These are phyloP conservation scores for Ogataea parapolymorpha DNA, from an alignment of 805 yeast genomes.

Conservation along the genomic window DNA sequence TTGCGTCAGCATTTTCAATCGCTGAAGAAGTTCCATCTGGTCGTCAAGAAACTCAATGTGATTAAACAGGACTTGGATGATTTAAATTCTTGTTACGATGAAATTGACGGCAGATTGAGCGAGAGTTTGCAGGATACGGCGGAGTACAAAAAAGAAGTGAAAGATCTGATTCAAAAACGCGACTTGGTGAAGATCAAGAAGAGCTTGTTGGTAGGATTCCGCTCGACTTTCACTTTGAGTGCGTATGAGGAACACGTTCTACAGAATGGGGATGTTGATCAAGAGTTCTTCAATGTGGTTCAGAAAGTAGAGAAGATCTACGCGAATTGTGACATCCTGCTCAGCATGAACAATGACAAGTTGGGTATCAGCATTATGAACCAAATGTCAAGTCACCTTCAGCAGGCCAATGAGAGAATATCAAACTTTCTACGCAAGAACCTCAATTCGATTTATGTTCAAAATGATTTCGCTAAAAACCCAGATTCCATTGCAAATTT, in stretches of 20 bases:
- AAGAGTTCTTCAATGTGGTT: slow-evolving; percentile 55
- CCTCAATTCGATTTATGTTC: slow-evolving; percentile 25
- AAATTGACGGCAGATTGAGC: slow-evolving; percentile 25
- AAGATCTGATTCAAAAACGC: slow-evolving; percentile 30
- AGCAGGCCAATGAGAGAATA: slow-evolving; percentile 53
- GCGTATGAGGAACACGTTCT: slow-evolving; percentile 70
- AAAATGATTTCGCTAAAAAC: slow-evolving; percentile 18
- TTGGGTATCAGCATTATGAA: slow-evolving; percentile 65
- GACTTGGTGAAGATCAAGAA: slow-evolving; percentile 46
- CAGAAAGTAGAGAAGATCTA: slow-evolving; percentile 62
- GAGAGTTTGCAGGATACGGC: slow-evolving; percentile 23
- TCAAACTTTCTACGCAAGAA: slow-evolving; percentile 36
- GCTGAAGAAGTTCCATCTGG: slow-evolving; percentile 42
- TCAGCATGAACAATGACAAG: slow-evolving; percentile 64
- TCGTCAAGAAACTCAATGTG: slow-evolving; percentile 37
- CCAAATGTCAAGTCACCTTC: slow-evolving; percentile 50
- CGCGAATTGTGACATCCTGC: slow-evolving; percentile 62
- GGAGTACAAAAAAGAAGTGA: slow-evolving; percentile 19
- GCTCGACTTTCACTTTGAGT: slow-evolving; percentile 60
- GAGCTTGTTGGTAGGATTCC: slow-evolving; percentile 48
- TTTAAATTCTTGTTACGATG: slow-evolving; percentile 24
- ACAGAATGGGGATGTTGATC: slow-evolving; percentile 40
- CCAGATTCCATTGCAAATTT: slow-evolving; percentile 23
- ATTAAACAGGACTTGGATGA: slow-evolving; percentile 30
- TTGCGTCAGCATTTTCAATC: slow-evolving; percentile 52